phyloP scores from a whole-genome alignment of 2,329 filamentous ascomycete species.

The Scedosporium dehoogii region DNA sequence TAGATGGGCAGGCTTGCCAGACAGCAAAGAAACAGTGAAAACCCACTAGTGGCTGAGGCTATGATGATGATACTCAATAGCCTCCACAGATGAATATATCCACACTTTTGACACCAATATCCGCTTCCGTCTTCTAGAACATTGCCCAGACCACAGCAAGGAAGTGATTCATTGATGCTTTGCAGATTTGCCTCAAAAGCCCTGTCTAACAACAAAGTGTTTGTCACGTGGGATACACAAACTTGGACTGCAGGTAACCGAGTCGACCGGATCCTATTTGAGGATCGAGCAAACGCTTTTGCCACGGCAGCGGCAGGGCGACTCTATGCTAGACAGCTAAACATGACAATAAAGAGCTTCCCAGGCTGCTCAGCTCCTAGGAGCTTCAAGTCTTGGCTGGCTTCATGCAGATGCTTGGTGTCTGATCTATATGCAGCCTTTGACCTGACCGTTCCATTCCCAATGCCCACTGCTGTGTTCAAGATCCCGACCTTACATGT shows the following conservation, averaged over 20 bases:
- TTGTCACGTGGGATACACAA: slow-evolving; percentile 5
- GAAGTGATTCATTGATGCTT: not conserved
- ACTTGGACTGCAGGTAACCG: slow-evolving; percentile 2
- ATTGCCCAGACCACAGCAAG: not conserved
- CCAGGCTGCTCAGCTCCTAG: not conserved
- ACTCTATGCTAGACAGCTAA: not conserved
- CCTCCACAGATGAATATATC: not conserved
- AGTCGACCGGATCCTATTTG: not conserved
- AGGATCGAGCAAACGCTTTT: slow-evolving; percentile 1
- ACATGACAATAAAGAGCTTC: not conserved
- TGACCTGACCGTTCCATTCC: not conserved
- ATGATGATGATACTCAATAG: not conserved
- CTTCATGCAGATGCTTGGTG: not conserved
- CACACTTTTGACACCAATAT: not conserved
- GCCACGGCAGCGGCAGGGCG: not conserved
- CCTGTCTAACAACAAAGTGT: not conserved
- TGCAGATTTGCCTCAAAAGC: not conserved
- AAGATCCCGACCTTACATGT: not conserved
- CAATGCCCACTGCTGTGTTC: not conserved
- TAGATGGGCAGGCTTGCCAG: not conserved
- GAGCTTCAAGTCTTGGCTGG: not conserved
- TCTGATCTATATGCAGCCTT: not conserved
- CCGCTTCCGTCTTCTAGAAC: not conserved
- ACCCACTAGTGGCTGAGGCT: not conserved
- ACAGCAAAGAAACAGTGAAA: not conserved